Conservation (phyloP, 371 early-diverging fungal genomes). For the Parasitella parasitica region DNA sequence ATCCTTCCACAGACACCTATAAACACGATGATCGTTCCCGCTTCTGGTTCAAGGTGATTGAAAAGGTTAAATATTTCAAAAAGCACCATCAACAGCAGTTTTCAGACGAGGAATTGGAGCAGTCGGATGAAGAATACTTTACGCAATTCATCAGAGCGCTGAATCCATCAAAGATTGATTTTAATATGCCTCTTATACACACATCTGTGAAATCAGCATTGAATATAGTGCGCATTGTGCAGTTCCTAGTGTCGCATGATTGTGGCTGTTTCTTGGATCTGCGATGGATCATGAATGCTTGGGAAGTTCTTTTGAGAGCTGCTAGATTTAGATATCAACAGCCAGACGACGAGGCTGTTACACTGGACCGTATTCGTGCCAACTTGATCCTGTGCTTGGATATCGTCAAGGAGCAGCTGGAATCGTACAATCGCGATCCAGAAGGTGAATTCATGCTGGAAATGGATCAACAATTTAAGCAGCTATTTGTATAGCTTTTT, state of each 20-base stretch:
- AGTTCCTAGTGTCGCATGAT: constrained; percentile 10
- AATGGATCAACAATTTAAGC: background rate
- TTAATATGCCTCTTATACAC: constrained; percentile 17
- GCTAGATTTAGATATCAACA: constrained; percentile 12
- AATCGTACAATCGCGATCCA: background rate
- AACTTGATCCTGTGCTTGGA: constrained; percentile 19
- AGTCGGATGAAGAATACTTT: constrained; percentile 20
- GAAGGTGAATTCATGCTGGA: background rate
- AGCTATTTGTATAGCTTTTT: background rate
- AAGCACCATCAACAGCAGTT: background rate
- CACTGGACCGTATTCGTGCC: constrained; percentile 17
- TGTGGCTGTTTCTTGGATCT: constrained; percentile 19
- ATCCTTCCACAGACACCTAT: background rate
- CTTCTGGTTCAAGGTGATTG: constrained; percentile 2
- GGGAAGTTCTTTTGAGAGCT: constrained; percentile 13
- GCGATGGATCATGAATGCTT: constrained; percentile 21
- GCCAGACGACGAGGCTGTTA: background rate
- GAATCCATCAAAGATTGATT: background rate
- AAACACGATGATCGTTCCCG: background rate
- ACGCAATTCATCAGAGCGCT: background rate
- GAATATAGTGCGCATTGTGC: constrained; percentile 18
- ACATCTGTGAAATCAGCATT: constrained; percentile 16
- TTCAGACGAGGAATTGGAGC: constrained; percentile 6
- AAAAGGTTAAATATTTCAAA: constrained; percentile 1
- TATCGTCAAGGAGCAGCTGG: constrained; percentile 2